Evolutionary conservation across 2,329 filamentous ascomycete genomes (phyloP), one percentile per base, ranked within the genome.

Genomic region (Aureobasidium sp.): DNA sequence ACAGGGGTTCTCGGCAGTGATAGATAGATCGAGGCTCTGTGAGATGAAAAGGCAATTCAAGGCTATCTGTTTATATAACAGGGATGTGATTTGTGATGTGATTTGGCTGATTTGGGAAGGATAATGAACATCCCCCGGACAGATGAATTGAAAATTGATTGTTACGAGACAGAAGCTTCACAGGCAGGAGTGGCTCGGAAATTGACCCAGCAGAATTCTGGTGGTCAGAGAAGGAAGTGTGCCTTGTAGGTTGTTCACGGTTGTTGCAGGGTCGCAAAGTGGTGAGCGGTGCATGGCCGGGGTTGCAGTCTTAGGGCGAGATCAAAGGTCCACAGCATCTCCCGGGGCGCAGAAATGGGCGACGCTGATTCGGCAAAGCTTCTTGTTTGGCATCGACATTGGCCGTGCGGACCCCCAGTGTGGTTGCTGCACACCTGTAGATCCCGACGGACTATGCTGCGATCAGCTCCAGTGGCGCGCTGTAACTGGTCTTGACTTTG

Each of bases 381-480:
- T 21, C 13, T 21, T 16, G 29, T 50, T 37, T 5, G 36, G 41
- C 25, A 10, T 30, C 25, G 29, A 44, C 45, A 2, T 2, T 2
- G 16, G n/a, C 53, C 41, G 53, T 57, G 53, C 53, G 15, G n/a
- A 30, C 27, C 42, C 29, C 54, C 41, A 47, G 34, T 37, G 15
- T 37, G 34, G 54, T 47, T 47, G 37, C 37, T 59, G 54, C 42
- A 59, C 41, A 27, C 13, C 13, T 34, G 54, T 36, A 32, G 54
- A 59, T 59, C 54, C 42, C 44, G 42, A 47, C 54, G 54, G 54
- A 59, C 53, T 57, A 30, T 37, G 52, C 52, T 54, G 52, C 52
- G 34, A 52, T 21, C 16, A 9, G 36, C 16, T 27, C 16, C 9
- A 25, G 36, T 41, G 53, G 29, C 53, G 53, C 41, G 53, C 53